A percentile compares a stretch with the other conserved stretches of the same genome.
phyloP scores from a whole-genome alignment of 805 yeast species.

The Debaryomyces maramus region DNA sequence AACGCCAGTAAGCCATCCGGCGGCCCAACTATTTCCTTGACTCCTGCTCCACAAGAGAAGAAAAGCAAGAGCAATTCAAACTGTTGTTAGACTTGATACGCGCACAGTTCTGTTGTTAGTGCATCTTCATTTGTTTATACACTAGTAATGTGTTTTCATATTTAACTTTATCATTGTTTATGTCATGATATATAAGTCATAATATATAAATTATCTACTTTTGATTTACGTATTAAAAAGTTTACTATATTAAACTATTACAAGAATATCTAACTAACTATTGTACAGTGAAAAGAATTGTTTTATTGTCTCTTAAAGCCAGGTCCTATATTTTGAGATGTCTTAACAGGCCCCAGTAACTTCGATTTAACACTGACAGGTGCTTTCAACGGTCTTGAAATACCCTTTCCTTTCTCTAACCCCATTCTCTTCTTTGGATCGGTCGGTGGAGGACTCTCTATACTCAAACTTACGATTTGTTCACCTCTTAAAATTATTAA shows the following conservation, averaged over 20 bases:
- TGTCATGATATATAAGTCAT: background rate
- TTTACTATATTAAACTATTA: background rate
- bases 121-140: too few species aligned
- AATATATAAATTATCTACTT: background rate
- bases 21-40: slow-evolving; percentile 89
- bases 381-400: slow-evolving; percentile 34
- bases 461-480: slow-evolving; percentile 68
- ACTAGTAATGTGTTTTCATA: too few species aligned
- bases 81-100: slow-evolving; percentile 76
- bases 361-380: slow-evolving; percentile 29
- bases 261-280: background rate
- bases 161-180: background rate
- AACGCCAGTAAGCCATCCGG: slow-evolving; percentile 58
- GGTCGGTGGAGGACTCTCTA: slow-evolving; percentile 61
- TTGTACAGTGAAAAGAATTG: background rate
- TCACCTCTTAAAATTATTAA: slow-evolving; percentile 86
- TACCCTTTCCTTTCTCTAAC: slow-evolving; percentile 25
- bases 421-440: slow-evolving; percentile 33
- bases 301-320: slow-evolving; percentile 7
- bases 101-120: too few species aligned
- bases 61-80: slow-evolving; percentile 53
- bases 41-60: slow-evolving; percentile 89
- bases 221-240: background rate
- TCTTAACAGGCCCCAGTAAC: slow-evolving; percentile 23
- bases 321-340: slow-evolving; percentile 1